A percentile compares a stretch with the other conserved stretches of the same genome.
phyloP scores from a whole-genome alignment of 2,329 filamentous ascomycete genomes.

The Colletotrichum musicola region DNA sequence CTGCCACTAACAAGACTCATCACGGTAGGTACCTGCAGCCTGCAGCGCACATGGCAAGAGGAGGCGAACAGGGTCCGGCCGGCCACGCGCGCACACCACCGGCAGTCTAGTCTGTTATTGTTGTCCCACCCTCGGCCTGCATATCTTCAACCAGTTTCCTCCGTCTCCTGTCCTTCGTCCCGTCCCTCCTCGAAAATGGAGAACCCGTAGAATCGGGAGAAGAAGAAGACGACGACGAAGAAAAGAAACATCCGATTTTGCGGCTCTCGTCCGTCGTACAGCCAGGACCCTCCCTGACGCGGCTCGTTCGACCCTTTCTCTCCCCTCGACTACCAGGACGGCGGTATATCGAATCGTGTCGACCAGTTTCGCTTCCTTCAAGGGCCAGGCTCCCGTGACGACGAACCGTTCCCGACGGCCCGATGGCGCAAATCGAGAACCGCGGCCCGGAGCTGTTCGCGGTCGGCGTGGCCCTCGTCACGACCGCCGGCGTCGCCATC shows the following conservation, averaged over 20 bases:
- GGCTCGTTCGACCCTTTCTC: constrained; percentile 9
- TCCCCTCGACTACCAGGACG: neutral
- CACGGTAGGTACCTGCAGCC: neutral
- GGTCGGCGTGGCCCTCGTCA: constrained; percentile 48
- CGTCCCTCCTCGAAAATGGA: constrained; percentile 17
- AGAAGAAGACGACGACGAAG: no score
- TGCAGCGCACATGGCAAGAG: neutral
- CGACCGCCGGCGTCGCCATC: constrained; percentile 45
- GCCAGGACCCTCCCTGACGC: constrained; percentile 15
- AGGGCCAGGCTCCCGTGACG: no score
- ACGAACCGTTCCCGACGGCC: neutral
- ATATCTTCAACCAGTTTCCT: constrained; percentile 32
- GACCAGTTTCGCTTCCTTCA: no score
- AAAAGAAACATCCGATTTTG: constrained; percentile 21
- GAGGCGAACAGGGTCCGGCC: constrained; percentile 4
- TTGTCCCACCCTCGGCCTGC: constrained; percentile 6
- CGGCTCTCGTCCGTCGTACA: constrained; percentile 22
- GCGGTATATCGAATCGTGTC: neutral
- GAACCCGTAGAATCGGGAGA: constrained; percentile 10
- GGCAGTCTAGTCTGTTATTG: neutral
- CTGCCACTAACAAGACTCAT: neutral
- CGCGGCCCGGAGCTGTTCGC: constrained; percentile 50
- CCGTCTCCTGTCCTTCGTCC: constrained; percentile 12
- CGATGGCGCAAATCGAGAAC: constrained; percentile 42
- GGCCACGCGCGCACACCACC: neutral